phyloP scores from a whole-genome alignment of 176 grass and related monocot genomes.

The Ensete glaucum region DNA sequence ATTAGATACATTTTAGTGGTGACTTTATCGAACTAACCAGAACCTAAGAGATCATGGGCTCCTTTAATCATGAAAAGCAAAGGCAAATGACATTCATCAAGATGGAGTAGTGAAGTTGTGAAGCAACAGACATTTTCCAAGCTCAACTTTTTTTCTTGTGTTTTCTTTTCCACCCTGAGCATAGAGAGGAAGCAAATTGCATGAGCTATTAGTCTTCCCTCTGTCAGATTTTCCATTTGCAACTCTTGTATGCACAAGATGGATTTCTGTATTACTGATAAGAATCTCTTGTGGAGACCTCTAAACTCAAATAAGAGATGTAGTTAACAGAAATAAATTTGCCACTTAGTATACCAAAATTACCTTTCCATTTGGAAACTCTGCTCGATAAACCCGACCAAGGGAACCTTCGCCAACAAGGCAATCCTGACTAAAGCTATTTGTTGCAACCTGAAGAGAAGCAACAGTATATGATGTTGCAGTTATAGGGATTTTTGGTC shows the following conservation, averaged over 20 bases:
- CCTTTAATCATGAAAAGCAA: background rate
- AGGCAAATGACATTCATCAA: background rate
- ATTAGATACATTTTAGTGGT: background rate
- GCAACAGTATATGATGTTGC: conserved; percentile 56
- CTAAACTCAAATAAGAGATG: background rate
- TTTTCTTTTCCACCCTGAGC: background rate
- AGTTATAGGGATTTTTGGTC: conserved; percentile 56
- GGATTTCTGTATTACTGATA: background rate
- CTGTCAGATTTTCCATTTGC: background rate
- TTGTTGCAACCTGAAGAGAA: conserved; percentile 65
- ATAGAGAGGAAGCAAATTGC: background rate
- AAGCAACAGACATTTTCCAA: too few species aligned
- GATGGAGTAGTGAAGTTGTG: too few species aligned
- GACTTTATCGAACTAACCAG: background rate
- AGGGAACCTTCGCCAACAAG: conserved; percentile 78
- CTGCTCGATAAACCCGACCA: conserved; percentile 84
- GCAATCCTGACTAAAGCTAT: conserved; percentile 62
- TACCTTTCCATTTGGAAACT: conserved; percentile 87
- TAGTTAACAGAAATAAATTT: background rate
- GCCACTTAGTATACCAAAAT: background rate
- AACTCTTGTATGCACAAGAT: background rate
- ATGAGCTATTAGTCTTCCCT: background rate
- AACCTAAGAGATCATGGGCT: background rate
- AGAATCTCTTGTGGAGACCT: background rate
- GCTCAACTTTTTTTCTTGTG: too few species aligned